Conservation (phyloP, 371 early-diverging fungal genomes). For the Mucor mucedo region DNA sequence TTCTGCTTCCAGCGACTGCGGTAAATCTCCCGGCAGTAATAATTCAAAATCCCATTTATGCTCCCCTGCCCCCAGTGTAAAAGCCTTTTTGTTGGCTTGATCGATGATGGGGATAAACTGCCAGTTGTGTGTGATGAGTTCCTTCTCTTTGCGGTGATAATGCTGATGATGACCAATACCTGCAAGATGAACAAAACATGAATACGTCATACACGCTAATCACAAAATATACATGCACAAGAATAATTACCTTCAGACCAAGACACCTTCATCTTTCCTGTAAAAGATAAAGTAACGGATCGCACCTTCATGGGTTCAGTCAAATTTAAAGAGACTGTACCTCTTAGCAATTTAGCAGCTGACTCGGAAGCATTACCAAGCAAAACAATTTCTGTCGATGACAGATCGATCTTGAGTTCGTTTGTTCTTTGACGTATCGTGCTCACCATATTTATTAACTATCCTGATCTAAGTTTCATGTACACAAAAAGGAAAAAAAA, state of each 20-base stretch:
- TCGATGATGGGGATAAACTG: constrained; percentile 34
- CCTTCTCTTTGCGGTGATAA: constrained; percentile 44
- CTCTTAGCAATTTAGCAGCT: constrained; percentile 46
- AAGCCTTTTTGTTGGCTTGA: constrained; percentile 25
- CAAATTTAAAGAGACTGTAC: constrained; percentile 31
- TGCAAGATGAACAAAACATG: constrained; percentile 4
- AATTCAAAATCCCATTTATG: constrained; percentile 48
- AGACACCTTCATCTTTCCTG: constrained; percentile 53
- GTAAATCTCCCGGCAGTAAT: constrained; percentile 46
- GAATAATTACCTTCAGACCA: constrained; percentile 48
- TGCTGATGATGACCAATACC: constrained; percentile 50
- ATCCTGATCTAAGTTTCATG: background rate
- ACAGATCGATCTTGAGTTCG: constrained; percentile 42
- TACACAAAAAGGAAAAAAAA: background rate
- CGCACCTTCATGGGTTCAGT: constrained; percentile 48
- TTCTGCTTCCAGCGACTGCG: constrained; percentile 49
- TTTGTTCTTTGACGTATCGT: constrained; percentile 27
- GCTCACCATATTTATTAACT: constrained; percentile 14
- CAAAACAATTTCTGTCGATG: constrained; percentile 33
- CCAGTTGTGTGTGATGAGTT: constrained; percentile 41
- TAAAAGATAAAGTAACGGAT: constrained; percentile 36
- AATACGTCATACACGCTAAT: background rate
- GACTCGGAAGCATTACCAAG: constrained; percentile 46
- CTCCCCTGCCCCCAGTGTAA: constrained; percentile 37
- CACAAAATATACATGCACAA: too few species aligned